phyloP scores from a whole-genome alignment of 2,329 filamentous ascomycete species.

The Akanthomyces lecanii region DNA sequence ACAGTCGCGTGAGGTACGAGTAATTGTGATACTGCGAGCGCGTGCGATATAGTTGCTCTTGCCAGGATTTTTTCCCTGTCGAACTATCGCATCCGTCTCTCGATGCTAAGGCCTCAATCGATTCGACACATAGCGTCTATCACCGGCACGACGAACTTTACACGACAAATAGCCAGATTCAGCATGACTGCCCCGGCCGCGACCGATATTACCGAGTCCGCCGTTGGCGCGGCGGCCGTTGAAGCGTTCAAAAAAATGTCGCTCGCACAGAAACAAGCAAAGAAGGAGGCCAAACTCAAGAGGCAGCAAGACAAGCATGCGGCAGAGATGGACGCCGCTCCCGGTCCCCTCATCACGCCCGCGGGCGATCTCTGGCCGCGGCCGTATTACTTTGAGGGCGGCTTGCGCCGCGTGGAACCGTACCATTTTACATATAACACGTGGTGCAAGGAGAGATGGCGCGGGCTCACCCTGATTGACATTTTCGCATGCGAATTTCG shows the following conservation, averaged over 20 bases:
- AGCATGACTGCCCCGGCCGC: constrained; percentile 7
- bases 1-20: neutral
- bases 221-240: constrained; percentile 1
- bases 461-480: constrained; percentile 73
- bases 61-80: neutral
- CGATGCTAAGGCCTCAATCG: neutral
- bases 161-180: constrained; percentile 7
- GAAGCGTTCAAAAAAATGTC: constrained; percentile 12
- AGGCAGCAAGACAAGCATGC: constrained; percentile 18
- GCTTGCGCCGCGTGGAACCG: constrained; percentile 75
- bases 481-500: constrained; percentile 91
- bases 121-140: neutral
- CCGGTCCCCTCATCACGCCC: constrained; percentile 29
- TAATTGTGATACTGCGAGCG: neutral
- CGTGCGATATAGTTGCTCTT: neutral
- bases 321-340: neutral
- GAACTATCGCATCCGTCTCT: neutral
- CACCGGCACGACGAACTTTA: neutral
- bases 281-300: constrained; percentile 12
- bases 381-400: constrained; percentile 81
- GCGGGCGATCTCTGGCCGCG: constrained; percentile 43
- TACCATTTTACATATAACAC: constrained; percentile 96
- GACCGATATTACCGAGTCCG: constrained; percentile 4
- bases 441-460: constrained; percentile 90
- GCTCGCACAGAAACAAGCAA: neutral